A percentile compares a stretch with the other conserved stretches of the same genome.
Conservation (phyloP, 208 protist genomes). For the Trypanosoma melophagium region DNA sequence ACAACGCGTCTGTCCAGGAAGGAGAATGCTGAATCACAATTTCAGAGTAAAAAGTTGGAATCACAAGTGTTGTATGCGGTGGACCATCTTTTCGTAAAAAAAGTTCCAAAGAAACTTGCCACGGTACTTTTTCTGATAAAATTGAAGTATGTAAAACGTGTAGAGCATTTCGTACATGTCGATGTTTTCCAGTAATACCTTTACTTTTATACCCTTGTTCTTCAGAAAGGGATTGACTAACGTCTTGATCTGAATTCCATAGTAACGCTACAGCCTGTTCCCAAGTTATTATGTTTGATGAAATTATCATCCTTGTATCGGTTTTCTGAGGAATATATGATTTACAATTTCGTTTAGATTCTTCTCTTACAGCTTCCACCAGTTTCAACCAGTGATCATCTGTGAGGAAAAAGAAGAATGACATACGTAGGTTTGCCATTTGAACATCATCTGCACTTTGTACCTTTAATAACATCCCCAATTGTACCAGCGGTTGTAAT, state of each 20-base stretch:
- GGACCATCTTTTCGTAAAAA: slow-evolving; percentile 21
- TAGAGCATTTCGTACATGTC: slow-evolving; percentile 6
- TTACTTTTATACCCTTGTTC: neutral
- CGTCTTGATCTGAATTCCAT: neutral
- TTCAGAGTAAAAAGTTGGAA: slow-evolving; percentile 46
- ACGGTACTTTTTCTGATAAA: slow-evolving; percentile 13
- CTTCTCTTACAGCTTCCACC: neutral
- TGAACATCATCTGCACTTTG: neutral
- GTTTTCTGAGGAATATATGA: neutral
- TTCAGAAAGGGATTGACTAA: neutral
- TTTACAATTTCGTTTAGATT: neutral
- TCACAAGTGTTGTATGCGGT: slow-evolving; percentile 58
- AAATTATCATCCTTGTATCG: neutral
- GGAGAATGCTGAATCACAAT: slow-evolving; percentile 36
- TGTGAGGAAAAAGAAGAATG: slow-evolving; percentile 26
- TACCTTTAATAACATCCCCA: slow-evolving; percentile 15
- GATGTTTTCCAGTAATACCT: neutral
- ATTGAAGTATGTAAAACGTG: slow-evolving; percentile 12
- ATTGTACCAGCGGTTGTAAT: slow-evolving; percentile 16
- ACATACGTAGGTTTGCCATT: neutral
- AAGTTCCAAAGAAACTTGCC: slow-evolving; percentile 2
- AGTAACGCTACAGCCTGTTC: slow-evolving; percentile 10
- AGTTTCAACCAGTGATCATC: slow-evolving; percentile 9
- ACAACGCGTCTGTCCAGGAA: slow-evolving; percentile 31
- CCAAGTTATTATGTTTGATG: neutral